phyloP scores from a whole-genome alignment of 1,284 basidiomycete genomes.

The Cutaneotrichosporon mucoides region DNA sequence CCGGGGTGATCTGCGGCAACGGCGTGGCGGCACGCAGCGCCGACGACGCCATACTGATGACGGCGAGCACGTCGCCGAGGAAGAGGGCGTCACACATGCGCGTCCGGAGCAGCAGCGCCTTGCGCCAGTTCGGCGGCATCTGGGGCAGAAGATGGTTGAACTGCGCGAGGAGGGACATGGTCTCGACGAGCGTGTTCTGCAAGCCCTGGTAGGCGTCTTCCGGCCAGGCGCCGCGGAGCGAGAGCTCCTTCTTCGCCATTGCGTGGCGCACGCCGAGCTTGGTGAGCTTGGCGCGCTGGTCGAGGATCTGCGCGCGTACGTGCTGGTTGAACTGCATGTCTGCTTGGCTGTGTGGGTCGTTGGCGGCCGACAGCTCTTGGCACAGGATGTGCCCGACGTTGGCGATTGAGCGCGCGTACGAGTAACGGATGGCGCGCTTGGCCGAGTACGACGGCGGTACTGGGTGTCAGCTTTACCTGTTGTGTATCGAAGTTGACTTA shows the following conservation, averaged over 20 bases:
- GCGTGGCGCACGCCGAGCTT: slow-evolving; percentile 41
- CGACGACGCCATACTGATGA: slow-evolving; percentile 58
- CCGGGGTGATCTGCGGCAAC: slow-evolving; percentile 79
- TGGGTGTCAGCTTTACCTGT: neutral
- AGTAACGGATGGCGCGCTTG: slow-evolving; percentile 45
- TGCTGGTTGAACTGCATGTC: slow-evolving; percentile 22
- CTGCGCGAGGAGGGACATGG: slow-evolving; percentile 42
- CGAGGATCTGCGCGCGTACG: slow-evolving; percentile 35
- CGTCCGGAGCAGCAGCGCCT: slow-evolving; percentile 69
- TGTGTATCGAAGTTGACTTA: slow-evolving; percentile 10
- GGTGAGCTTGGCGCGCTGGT: slow-evolving; percentile 38
- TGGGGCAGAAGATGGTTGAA: slow-evolving; percentile 46
- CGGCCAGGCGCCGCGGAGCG: slow-evolving; percentile 46
- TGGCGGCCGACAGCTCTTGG: slow-evolving; percentile 47
- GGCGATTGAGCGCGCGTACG: slow-evolving; percentile 48
- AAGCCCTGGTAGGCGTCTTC: slow-evolving; percentile 45
- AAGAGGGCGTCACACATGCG: slow-evolving; percentile 74
- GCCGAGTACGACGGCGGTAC: slow-evolving; percentile 50
- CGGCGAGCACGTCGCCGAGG: slow-evolving; percentile 74
- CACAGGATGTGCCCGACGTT: slow-evolving; percentile 48
- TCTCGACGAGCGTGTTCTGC: slow-evolving; percentile 39
- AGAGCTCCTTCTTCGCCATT: slow-evolving; percentile 46
- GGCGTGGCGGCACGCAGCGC: slow-evolving; percentile 70
- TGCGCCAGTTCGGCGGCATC: slow-evolving; percentile 57
- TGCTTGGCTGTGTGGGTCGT: slow-evolving; percentile 35